These are phyloP conservation scores for Colletotrichum cordylinicola DNA, from an alignment of 2,329 filamentous ascomycete genomes.

Conservation along the genomic window DNA sequence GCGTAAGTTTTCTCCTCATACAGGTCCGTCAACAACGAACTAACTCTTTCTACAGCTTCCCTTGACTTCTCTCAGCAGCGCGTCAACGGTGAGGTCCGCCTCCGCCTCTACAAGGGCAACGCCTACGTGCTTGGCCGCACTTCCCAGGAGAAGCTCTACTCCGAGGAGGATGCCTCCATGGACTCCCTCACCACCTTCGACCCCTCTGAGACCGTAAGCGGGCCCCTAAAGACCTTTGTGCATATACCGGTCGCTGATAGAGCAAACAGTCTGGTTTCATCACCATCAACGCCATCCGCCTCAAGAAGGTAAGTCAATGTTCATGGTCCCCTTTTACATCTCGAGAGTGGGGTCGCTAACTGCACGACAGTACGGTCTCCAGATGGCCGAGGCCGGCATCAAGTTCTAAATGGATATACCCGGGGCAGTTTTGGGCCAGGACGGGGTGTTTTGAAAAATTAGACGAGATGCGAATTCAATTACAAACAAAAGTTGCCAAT, in stretches of 20 bases:
- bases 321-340: accelerated
- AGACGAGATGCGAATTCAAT: not conserved
- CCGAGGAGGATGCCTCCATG: slow-evolving; percentile 54
- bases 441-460: not conserved
- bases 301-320: slow-evolving; percentile 51
- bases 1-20: not conserved
- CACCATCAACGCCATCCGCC: slow-evolving; percentile 70
- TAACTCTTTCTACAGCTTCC: not conserved
- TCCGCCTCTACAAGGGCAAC: slow-evolving; percentile 43
- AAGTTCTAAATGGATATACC: slow-evolving; percentile 9
- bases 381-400: slow-evolving; percentile 41
- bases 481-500: not conserved
- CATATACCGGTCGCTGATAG: not conserved
- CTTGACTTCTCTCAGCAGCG: slow-evolving; percentile 18
- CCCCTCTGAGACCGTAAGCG: slow-evolving; percentile 40
- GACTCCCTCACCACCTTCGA: slow-evolving; percentile 51
- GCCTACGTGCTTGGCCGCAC: slow-evolving; percentile 52
- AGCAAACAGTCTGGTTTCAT: slow-evolving; percentile 56
- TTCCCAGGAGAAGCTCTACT: slow-evolving; percentile 56
- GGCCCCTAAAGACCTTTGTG: not conserved
- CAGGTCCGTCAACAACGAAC: accelerated
- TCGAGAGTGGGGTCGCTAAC: not conserved
- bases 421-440: not conserved
- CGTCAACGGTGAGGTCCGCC: slow-evolving; percentile 30
- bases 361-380: slow-evolving; percentile 43